Conservation (phyloP, 371 early-diverging fungal species). For the Parasitella parasitica region DNA sequence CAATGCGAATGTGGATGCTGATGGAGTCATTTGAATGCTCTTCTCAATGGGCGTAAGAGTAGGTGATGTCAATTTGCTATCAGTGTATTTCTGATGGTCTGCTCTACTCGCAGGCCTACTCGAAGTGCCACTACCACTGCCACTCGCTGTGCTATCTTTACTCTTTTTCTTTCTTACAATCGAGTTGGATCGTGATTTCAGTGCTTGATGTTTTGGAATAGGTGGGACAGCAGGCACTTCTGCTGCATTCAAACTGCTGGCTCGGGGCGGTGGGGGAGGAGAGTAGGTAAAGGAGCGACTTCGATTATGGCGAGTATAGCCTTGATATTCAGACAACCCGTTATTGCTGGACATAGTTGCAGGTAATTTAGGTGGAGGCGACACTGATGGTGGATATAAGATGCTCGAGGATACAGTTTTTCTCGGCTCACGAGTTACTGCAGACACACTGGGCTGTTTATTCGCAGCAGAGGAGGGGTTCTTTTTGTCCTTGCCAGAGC, state of each 20-base stretch:
- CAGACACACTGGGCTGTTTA: neutral
- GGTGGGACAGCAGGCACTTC: conserved; percentile 9
- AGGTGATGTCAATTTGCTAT: neutral
- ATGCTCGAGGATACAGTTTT: conserved; percentile 7
- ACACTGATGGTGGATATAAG: neutral
- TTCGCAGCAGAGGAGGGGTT: neutral
- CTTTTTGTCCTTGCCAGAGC: conserved; percentile 1
- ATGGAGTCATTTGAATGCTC: neutral
- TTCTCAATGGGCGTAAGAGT: neutral
- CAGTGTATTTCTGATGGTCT: neutral
- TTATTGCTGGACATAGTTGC: neutral
- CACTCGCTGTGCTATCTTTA: neutral
- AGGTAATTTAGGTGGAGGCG: neutral
- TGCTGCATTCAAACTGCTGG: conserved; percentile 9
- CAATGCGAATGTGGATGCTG: neutral
- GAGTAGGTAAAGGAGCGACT: conserved; percentile 27
- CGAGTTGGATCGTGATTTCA: neutral
- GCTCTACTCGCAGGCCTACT: neutral
- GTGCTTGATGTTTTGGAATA: conserved; percentile 12
- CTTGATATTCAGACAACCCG: conserved; percentile 20
- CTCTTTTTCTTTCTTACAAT: neutral
- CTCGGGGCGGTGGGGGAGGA: conserved; percentile 25
- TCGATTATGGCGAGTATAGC: conserved; percentile 13
- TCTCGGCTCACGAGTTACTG: neutral
- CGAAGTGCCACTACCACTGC: neutral